Evolutionary conservation across 2,329 filamentous ascomycete genomes (phyloP), one percentile per base, ranked within the genome.

Genomic region (Mycosphaerella sp.): DNA sequence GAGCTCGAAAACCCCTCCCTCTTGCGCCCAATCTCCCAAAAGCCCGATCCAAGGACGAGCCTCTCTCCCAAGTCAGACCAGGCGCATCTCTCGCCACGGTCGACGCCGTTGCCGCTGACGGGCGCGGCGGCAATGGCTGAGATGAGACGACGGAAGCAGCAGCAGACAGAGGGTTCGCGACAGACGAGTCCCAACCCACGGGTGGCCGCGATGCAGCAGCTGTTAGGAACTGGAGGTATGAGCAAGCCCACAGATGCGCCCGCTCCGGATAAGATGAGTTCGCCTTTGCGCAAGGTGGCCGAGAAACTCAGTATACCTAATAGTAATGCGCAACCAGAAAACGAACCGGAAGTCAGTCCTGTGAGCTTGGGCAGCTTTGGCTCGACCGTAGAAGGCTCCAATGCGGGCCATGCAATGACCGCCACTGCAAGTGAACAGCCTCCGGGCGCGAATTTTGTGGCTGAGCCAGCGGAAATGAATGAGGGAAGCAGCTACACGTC

Each of bases 331-430:
- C 70, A 57, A 68, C 72, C 63, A 66, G 75, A 76, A 40, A 70
- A 67, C 56, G 71, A 76, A 57, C 55, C 59, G 38, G 77, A 82
- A 62, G 74, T 75, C 34, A 80, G 76, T 62, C 74, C 79, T 6
- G 73, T 76, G 41, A 81, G 78, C 64, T 67, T 78, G 50, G 76
- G 76, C 8, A 79, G 78, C 59, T 79, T 80, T 62, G 78, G 74
- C 42, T 56, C 54, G 39, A 76, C 79, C 26, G 66, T 73, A 12
- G 79, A 82, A 43, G 75, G 73, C 51, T 69, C 72, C 12, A 69
- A 55, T 32, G 52, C 72, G 32, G 72, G 69, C 48, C 48, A 40
- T 9, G 58, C 62, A 8, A 65, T 68, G 63, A 75, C 76, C 26
- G 74, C 73, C 36, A 78, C 80, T 39, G 72, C 79, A 39, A 76